Percentiles rank a stretch among this genome's conserved stretches.
Evolutionary conservation across 1,284 basidiomycete genomes (phyloP).

Genomic region (Irpex sp.): DNA sequence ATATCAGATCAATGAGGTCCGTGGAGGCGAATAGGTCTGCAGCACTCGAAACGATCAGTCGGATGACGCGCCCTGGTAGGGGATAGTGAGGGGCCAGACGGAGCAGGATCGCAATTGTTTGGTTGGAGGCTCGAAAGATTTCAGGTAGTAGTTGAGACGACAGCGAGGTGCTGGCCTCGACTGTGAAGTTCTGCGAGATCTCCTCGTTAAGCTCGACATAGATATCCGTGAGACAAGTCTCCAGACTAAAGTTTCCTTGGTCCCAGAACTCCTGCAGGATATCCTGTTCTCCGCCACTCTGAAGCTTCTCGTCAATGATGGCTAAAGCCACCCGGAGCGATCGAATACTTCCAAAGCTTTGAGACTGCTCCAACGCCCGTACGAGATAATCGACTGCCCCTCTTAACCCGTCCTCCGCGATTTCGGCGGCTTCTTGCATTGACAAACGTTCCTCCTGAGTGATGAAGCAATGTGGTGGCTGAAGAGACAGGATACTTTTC

Average conservation of each 20-base stretch:
- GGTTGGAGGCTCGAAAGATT: conserved; percentile 47
- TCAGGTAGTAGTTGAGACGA: conserved; percentile 40
- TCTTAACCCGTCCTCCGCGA: conserved; percentile 58
- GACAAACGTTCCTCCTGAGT: conserved; percentile 50
- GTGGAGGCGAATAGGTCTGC: conserved; percentile 54
- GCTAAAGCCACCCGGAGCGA: conserved; percentile 58
- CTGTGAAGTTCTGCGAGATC: conserved; percentile 44
- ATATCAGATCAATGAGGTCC: conserved; percentile 39
- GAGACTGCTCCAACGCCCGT: conserved; percentile 42
- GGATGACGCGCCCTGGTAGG: conserved; percentile 43
- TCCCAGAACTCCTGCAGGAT: conserved; percentile 54
- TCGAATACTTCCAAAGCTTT: conserved; percentile 45
- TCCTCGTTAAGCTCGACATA: conserved; percentile 44
- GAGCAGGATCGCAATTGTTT: conserved; percentile 46
- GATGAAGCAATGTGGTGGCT: conserved; percentile 53
- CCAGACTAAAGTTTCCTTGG: conserved; percentile 48
- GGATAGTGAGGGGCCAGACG: conserved; percentile 42
- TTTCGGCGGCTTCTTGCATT: conserved; percentile 52
- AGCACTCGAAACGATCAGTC: conserved; percentile 35
- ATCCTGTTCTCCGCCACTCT: conserved; percentile 46
- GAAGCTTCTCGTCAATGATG: conserved; percentile 47
- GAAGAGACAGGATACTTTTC: conserved; percentile 47
- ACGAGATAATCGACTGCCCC: conserved; percentile 60
- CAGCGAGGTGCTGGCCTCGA: conserved; percentile 27
- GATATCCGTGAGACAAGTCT: conserved; percentile 49